Percentiles rank a stretch among this genome's conserved stretches.
phyloP scores from a whole-genome alignment of 2,329 filamentous ascomycete genomes.

The Neurospora sp. region DNA sequence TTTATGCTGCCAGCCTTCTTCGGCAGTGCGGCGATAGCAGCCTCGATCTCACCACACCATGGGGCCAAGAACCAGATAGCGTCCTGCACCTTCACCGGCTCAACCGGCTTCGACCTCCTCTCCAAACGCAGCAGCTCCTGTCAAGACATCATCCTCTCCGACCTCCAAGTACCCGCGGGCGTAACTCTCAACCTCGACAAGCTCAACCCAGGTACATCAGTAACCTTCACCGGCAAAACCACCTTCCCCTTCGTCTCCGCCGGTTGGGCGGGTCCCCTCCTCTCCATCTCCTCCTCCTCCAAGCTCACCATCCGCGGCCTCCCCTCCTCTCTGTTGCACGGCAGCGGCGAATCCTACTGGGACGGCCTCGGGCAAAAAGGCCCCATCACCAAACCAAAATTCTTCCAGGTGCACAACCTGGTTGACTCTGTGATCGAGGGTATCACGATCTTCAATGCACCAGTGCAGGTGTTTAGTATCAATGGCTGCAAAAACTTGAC shows the following conservation, averaged over 20 bases:
- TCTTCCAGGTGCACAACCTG: slow-evolving; percentile 46
- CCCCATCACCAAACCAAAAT: slow-evolving; percentile 53
- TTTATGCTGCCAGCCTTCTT: neutral
- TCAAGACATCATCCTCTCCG: slow-evolving; percentile 37
- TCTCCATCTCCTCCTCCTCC: slow-evolving; percentile 45
- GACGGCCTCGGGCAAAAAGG: slow-evolving; percentile 50
- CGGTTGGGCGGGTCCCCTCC: slow-evolving; percentile 54
- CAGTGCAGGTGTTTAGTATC: slow-evolving; percentile 41
- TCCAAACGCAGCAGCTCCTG: slow-evolving; percentile 33
- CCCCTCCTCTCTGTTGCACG: slow-evolving; percentile 42
- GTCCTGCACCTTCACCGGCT: neutral
- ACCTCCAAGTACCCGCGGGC: slow-evolving; percentile 46
- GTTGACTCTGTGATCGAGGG: slow-evolving; percentile 37
- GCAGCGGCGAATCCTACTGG: slow-evolving; percentile 49
- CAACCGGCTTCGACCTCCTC: slow-evolving; percentile 29
- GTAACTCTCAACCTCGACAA: slow-evolving; percentile 47
- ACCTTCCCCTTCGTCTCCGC: slow-evolving; percentile 48
- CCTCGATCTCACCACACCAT: neutral
- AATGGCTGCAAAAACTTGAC: slow-evolving; percentile 33
- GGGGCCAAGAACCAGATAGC: neutral
- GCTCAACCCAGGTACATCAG: slow-evolving; percentile 38
- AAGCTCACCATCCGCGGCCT: slow-evolving; percentile 43
- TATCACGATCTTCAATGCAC: slow-evolving; percentile 43
- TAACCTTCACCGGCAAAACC: slow-evolving; percentile 57
- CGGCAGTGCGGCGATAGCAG: neutral